Conservation (phyloP, 495 filamentous ascomycete species). For the Tuber aestivum region DNA sequence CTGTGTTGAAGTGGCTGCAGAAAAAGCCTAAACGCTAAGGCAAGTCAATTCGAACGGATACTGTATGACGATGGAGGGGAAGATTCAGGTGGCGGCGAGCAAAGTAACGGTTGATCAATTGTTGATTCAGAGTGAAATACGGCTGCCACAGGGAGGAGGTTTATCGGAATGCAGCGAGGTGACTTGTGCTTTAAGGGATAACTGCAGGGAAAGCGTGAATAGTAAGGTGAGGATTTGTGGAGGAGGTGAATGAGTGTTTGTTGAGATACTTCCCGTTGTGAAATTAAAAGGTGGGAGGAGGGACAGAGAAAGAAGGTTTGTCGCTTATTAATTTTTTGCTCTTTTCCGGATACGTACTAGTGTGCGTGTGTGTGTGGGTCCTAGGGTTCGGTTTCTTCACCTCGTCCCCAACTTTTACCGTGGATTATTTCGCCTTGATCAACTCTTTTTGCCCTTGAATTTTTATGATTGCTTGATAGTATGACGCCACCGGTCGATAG, state of each 20-base stretch:
- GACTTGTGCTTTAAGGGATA: not conserved
- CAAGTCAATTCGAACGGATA: conserved; percentile 16
- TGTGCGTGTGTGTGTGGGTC: not conserved
- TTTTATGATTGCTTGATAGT: not conserved
- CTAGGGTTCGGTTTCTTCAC: not conserved
- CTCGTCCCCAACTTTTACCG: not conserved
- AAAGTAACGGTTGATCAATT: not conserved
- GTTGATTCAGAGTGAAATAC: not conserved
- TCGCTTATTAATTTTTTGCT: conserved; percentile 3
- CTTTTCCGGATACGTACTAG: not conserved
- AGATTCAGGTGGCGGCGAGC: not conserved
- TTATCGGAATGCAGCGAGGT: not conserved
- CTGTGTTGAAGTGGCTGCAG: conserved; percentile 34
- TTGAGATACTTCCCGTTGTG: not conserved
- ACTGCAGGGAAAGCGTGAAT: not conserved
- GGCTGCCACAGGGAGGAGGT: not conserved
- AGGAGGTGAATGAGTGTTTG: not conserved
- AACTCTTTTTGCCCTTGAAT: not conserved
- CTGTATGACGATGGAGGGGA: conserved; percentile 4
- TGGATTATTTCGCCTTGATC: not conserved
- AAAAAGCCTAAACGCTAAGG: conserved; percentile 10
- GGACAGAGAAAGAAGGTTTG: conserved; percentile 5
- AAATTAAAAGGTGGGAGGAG: not conserved
- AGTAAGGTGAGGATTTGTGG: not conserved
- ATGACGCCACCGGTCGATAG: not conserved